phyloP scores from a whole-genome alignment of 208 protist species.

The Strigomonas culicis region DNA sequence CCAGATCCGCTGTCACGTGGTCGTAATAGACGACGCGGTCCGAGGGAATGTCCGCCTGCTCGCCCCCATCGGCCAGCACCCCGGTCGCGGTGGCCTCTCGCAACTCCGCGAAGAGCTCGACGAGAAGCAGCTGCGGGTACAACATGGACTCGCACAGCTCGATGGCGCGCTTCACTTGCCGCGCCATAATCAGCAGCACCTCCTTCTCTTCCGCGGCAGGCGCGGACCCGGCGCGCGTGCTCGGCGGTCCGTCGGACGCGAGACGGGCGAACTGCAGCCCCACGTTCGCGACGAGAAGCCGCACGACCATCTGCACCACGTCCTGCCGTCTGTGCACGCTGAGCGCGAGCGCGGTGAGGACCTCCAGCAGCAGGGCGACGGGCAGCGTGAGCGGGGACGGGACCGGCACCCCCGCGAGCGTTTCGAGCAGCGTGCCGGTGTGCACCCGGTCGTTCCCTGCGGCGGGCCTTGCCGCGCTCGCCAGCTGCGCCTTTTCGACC shows the following conservation, averaged over 20 bases:
- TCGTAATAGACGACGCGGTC: constrained; percentile 72
- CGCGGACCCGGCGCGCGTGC: no score
- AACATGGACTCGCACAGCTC: constrained; percentile 71
- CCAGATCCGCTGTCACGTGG: constrained; percentile 76
- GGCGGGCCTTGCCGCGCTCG: no score
- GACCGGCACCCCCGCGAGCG: constrained; percentile 16
- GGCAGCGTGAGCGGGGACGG: background rate
- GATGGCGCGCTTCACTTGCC: constrained; percentile 53
- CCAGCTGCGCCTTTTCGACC: background rate
- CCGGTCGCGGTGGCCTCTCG: constrained; percentile 25
- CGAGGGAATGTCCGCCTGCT: constrained; percentile 36
- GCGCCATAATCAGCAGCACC: constrained; percentile 29
- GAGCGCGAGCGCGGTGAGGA: constrained; percentile 26
- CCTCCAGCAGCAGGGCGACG: constrained; percentile 30
- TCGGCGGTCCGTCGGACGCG: background rate
- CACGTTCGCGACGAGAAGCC: constrained; percentile 25
- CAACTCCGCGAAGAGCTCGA: constrained; percentile 26
- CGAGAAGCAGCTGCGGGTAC: constrained; percentile 44
- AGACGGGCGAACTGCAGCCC: constrained; percentile 12
- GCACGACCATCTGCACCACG: constrained; percentile 27
- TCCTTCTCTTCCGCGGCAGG: constrained; percentile 11
- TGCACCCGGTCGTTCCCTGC: no score
- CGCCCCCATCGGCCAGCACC: constrained; percentile 51
- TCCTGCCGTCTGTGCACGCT: constrained; percentile 40
- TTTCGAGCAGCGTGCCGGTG: constrained; percentile 37